Evolutionary conservation across 495 filamentous ascomycete species (phyloP).

Genomic region (Podospora comata): DNA sequence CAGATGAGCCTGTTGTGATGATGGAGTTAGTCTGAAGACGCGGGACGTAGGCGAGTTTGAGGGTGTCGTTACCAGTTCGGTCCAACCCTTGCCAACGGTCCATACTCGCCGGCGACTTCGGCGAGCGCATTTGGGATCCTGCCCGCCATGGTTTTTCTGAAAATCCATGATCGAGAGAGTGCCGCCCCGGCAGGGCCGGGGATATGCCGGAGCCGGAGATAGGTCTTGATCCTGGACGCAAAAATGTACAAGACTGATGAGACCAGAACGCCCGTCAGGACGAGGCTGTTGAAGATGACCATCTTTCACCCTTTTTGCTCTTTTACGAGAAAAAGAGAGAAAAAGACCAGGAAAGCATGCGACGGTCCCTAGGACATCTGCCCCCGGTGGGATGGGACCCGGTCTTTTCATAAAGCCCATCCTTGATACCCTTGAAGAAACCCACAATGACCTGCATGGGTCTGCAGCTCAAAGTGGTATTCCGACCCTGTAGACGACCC

Average conservation of each 20-base stretch:
- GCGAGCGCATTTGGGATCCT: background rate
- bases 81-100: background rate
- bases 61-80: background rate
- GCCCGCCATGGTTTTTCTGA: background rate
- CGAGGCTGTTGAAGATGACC: background rate
- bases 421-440: background rate
- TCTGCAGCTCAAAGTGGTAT: background rate
- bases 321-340: background rate
- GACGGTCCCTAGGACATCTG: background rate
- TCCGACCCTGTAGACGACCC: background rate
- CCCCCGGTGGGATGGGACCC: background rate
- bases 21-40: background rate
- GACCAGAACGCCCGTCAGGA: background rate
- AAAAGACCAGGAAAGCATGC: background rate
- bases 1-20: slow-evolving; percentile 19
- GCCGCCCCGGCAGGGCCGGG: background rate
- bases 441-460: background rate
- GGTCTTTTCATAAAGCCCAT: background rate
- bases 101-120: background rate
- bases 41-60: background rate
- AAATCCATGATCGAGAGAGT: background rate
- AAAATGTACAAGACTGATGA: background rate
- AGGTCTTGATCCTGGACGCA: background rate
- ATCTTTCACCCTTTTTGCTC: background rate
- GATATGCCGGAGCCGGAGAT: background rate